Percentiles rank a stretch among this genome's conserved stretches.
These are phyloP conservation scores for Primulina huaijiensis DNA, from an alignment of 257 asterid species.

Conservation along the genomic window DNA sequence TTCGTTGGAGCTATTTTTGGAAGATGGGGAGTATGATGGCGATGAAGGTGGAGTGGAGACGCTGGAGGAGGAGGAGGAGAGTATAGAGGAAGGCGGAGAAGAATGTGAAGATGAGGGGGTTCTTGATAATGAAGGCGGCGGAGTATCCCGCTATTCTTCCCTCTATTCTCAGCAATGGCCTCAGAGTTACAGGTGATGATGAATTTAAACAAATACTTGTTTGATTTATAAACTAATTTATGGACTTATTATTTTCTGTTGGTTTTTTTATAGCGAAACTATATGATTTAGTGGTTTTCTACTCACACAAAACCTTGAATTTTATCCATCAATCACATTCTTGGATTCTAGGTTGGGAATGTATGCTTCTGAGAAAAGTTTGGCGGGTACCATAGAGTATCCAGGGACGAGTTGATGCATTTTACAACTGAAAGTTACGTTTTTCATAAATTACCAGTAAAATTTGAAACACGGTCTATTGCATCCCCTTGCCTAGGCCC, in stretches of 20 bases:
- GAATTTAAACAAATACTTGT: neutral
- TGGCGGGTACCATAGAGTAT: neutral
- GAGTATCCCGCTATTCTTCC: conserved; percentile 42
- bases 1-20: conserved; percentile 37
- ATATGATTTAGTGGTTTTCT: neutral
- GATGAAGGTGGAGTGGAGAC: conserved; percentile 32
- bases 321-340: neutral
- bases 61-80: conserved; percentile 24
- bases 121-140: conserved; percentile 20
- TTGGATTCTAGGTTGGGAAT: neutral
- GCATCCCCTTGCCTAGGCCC: neutral
- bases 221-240: neutral
- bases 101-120: conserved; percentile 33
- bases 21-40: conserved; percentile 36
- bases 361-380: neutral
- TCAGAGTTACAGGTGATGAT: conserved; percentile 71
- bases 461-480: neutral
- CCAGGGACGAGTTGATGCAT: neutral
- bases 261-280: neutral
- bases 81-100: conserved; percentile 25
- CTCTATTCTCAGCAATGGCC: conserved; percentile 78
- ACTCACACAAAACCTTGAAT: neutral
- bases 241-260: neutral
- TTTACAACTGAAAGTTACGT: neutral
- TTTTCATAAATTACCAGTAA: too few species aligned